Percentiles rank a stretch among this genome's conserved stretches.
Evolutionary conservation across 805 yeast species (phyloP).

Genomic region (Yarrowia sp.): DNA sequence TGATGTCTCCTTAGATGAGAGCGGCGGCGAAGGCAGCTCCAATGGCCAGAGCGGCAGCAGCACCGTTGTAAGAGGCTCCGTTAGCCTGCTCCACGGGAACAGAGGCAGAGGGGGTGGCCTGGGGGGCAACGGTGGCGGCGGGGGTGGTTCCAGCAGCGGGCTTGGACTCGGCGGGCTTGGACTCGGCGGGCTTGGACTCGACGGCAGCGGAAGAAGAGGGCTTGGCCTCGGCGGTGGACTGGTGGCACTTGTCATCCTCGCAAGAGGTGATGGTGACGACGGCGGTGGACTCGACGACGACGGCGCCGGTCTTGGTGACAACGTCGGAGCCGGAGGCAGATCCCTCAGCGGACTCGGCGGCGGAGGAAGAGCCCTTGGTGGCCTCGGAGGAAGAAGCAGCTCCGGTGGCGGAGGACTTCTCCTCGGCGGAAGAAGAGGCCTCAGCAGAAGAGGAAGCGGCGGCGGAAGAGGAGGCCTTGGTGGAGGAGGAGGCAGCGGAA

Average conservation of each 20-base stretch:
- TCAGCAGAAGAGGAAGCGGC: conserved; percentile 33
- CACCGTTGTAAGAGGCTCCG: conserved; percentile 24
- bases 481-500: conserved; percentile 29
- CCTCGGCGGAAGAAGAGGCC: conserved; percentile 30
- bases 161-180: neutral
- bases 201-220: neutral
- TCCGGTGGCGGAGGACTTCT: neutral
- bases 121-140: conserved; percentile 2
- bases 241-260: conserved; percentile 22
- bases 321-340: neutral
- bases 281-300: conserved; percentile 14
- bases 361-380: neutral
- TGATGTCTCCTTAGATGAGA: conserved; percentile 21
- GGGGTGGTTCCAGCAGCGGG: neutral
- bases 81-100: conserved; percentile 13
- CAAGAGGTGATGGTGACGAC: conserved; percentile 20
- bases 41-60: conserved; percentile 22
- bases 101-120: conserved; percentile 11
- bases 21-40: conserved; percentile 25
- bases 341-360: neutral
- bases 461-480: conserved; percentile 30
- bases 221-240: conserved; percentile 12
- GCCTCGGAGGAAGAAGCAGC: conserved; percentile 21
- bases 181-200: conserved; percentile 12
- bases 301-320: neutral